These are phyloP conservation scores for Steccherinum ochraceum DNA, from an alignment of 768 basidiomycete species.

Conservation along the genomic window DNA sequence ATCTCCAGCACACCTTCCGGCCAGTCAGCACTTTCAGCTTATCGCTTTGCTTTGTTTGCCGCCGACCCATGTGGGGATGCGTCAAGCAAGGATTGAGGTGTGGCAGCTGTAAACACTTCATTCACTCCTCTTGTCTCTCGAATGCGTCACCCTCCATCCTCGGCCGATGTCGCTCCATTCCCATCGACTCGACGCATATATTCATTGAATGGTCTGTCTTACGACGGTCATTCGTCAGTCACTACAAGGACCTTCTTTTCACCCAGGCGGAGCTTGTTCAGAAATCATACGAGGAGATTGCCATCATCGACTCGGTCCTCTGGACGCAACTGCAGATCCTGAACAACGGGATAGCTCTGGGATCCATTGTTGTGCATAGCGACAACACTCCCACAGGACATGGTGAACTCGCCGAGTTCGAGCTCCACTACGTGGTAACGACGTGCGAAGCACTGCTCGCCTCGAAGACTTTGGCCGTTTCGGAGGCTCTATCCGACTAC, in stretches of 20 bases:
- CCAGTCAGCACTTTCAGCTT: constrained; percentile 66
- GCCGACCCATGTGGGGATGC: constrained; percentile 68
- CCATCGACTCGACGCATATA: constrained; percentile 39
- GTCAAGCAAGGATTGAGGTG: constrained; percentile 61
- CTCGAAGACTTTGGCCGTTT: constrained; percentile 35
- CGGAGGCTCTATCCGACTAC: constrained; percentile 45
- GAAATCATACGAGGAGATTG: constrained; percentile 64
- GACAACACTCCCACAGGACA: constrained; percentile 5
- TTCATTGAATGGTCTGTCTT: constrained; percentile 47
- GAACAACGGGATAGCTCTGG: constrained; percentile 56
- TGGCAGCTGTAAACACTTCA: constrained; percentile 50
- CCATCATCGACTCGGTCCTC: constrained; percentile 50
- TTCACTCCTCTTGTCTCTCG: constrained; percentile 46
- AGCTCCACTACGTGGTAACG: constrained; percentile 48
- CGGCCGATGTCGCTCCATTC: constrained; percentile 33
- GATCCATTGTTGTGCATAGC: constrained; percentile 53
- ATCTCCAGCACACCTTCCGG: constrained; percentile 45
- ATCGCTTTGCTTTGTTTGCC: constrained; percentile 63
- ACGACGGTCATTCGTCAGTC: constrained; percentile 48
- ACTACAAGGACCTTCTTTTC: constrained; percentile 40
- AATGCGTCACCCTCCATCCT: constrained; percentile 20
- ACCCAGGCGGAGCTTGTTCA: constrained; percentile 39
- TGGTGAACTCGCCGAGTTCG: constrained; percentile 42
- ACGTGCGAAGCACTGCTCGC: constrained; percentile 46
- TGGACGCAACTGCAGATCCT: constrained; percentile 66